These are phyloP conservation scores for Talaromyces sp. DNA, from an alignment of 2,329 filamentous ascomycete species.

Conservation along the genomic window DNA sequence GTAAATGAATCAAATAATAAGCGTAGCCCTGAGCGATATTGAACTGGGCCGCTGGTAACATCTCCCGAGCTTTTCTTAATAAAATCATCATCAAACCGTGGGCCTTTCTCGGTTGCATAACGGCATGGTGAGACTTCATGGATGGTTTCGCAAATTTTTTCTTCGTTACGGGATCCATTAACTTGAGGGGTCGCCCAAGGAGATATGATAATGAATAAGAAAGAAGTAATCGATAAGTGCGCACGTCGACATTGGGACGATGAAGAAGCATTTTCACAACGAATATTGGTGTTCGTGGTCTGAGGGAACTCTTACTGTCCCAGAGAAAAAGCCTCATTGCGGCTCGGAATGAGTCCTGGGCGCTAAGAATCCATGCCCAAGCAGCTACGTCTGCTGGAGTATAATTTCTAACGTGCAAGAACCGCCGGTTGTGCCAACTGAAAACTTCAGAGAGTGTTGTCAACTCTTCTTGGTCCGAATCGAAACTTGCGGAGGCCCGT, in stretches of 20 bases:
- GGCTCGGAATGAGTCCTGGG: constrained; percentile 34
- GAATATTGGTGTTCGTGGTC: constrained; percentile 41
- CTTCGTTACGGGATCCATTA: constrained; percentile 1
- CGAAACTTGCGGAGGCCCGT: neutral
- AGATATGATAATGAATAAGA: constrained; percentile 37
- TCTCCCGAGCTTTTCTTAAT: constrained; percentile 48
- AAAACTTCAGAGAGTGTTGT: constrained; percentile 32
- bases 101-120: constrained; percentile 25
- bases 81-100: constrained; percentile 46
- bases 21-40: constrained; percentile 41
- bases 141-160: constrained; percentile 7
- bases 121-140: neutral
- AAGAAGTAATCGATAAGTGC: constrained; percentile 44
- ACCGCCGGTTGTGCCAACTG: constrained; percentile 25
- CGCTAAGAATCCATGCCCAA: constrained; percentile 48
- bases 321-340: constrained; percentile 34
- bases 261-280: constrained; percentile 48
- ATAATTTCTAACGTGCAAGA: constrained; percentile 33
- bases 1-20: constrained; percentile 28
- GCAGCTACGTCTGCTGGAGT: constrained; percentile 39
- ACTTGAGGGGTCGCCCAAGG: constrained; percentile 26
- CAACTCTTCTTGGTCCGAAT: constrained; percentile 24
- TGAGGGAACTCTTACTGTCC: constrained; percentile 24
- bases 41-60: constrained; percentile 47
- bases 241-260: constrained; percentile 38